Base-by-base conservation (phyloP, 75 land plant species). In the Selaginella moellendorffii region DNA sequence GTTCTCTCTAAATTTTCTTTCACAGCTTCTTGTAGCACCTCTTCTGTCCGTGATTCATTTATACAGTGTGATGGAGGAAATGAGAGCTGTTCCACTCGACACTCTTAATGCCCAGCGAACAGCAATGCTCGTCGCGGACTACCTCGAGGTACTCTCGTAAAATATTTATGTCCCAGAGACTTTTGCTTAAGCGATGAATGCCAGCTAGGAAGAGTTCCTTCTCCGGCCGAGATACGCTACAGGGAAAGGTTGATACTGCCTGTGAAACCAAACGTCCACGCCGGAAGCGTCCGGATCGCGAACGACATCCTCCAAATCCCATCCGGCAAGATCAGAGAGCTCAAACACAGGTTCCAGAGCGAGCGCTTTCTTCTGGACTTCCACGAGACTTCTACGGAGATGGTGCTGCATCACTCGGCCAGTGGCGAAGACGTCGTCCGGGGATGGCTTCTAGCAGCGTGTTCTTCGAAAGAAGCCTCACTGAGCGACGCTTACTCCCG, bases 91-190 rank as follows among this genome's bases (percentile, higher is more conserved):
- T 36, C 99, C 99, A 24, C 76, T 95, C 27, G 89, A 95, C 74
- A 86, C 96, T 42, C 63, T 95, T 29, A 95, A 95, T 81, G 81
- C 97, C 23, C 97, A 86, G 74, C 78, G 97, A 27, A 95, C 91
- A 26, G 91, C 88, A 23, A 80, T 86, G 83, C 69, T 90, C 61
- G 86, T 95, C 18, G 85, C 85, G 19, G 81, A 86, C 29, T 90
- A 81, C 67, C 0, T 84, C 25, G 81, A 86, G 97, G 97, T 89
- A 10, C 0, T 27, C 0, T 53, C n/a, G 17, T 65, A 27, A 27
- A 17, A 17, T 31, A 12, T 27, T 25, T 12, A 52, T 36, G 24
- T 63, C 23, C 1, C 10, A 54, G 26, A 69, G 18, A 24, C 42
- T 9, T n/a, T n/a, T n/a, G n/a, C n/a, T n/a, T n/a, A 17, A 19